A percentile compares a stretch with the other conserved stretches of the same genome.
phyloP scores from a whole-genome alignment of 1,284 basidiomycete species.

The Bjerkandera adusta region DNA sequence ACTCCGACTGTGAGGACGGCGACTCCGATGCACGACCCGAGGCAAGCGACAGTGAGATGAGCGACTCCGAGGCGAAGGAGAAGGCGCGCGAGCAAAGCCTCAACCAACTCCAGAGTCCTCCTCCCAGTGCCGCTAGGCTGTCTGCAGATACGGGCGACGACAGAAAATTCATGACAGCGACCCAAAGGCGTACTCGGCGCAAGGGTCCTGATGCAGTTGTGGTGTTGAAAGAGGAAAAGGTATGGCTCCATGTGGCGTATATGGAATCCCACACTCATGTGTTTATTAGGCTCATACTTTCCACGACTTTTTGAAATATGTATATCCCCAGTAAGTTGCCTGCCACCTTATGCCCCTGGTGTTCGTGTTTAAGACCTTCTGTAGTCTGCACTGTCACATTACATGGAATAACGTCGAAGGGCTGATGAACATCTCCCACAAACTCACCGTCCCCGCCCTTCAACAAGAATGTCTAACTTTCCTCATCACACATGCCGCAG shows the following conservation, averaged over 20 bases:
- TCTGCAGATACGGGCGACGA: constrained; percentile 3
- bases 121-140: constrained; percentile 1
- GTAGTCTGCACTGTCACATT: constrained; percentile 83
- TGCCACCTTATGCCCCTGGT: not conserved
- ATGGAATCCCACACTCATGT: not conserved
- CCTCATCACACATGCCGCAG: constrained; percentile 87
- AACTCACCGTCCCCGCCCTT: constrained; percentile 79
- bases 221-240: constrained; percentile 79
- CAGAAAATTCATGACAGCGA: constrained; percentile 10
- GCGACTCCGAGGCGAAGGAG: constrained; percentile 25
- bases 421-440: constrained; percentile 83
- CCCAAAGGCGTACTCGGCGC: constrained; percentile 22
- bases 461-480: constrained; percentile 82
- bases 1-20: constrained; percentile 38
- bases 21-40: constrained; percentile 32
- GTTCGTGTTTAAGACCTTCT: constrained; percentile 1
- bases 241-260: constrained; percentile 29
- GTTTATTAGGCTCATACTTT: constrained; percentile 64
- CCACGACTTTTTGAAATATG: constrained; percentile 83
- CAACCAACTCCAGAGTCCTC: constrained; percentile 30
- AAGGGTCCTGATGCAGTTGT: constrained; percentile 73
- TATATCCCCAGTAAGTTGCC: constrained; percentile 77
- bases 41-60: constrained; percentile 35
- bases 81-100: constrained; percentile 32
- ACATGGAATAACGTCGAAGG: constrained; percentile 93